Evolutionary conservation across 176 grass and related monocot genomes (phyloP), one percentile per base, ranked within the genome.

Genomic region (Areca catechu): DNA sequence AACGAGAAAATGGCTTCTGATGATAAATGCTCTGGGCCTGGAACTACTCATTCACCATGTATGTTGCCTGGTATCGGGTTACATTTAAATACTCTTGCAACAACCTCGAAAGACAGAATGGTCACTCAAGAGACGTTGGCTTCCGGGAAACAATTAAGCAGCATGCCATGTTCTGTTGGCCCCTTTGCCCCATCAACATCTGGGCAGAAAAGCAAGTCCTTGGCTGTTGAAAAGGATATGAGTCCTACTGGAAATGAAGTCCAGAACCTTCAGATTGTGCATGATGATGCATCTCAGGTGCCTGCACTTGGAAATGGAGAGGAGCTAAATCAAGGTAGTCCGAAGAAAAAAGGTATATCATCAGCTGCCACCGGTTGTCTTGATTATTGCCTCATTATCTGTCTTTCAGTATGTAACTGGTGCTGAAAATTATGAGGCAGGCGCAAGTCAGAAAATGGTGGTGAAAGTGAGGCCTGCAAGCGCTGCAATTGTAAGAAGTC

Each of bases 401-500:
- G 15, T 7, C 14, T 30, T 56, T 58, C 21, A 50, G 18, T 27
- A 29, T 18, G 28, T 63, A 20, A 25, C 18, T 50, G 22, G 65
- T 23, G 50, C 34, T 59, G 37, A 54, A 55, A 71, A 28, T 64
- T 72, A 49, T 76, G 61, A 62, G 48, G 23, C 78, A 98, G 93
- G 54, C 79, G 76, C 64, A 98, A 89, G 80, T 50, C 68, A 57
- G 88, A 98, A 58, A 92, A 74, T 59, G 79, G 79, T 16, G 76
- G 80, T 63, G 93, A 92, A 63, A 73, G 66, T 28, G 93, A 92
- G 14, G 74, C 84, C 63, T 98, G 93, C 81, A 98, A 98, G 71
- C 81, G 88, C 24, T 98, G 93, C 76, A 98, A 89, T 69, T 98
- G 93, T 66, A 98, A 98, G 76, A 98, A 98, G 59, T 98, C 93